These are phyloP conservation scores for Aristolochia californica DNA, from an alignment of 164 flowering plant genomes.

Conservation along the genomic window DNA sequence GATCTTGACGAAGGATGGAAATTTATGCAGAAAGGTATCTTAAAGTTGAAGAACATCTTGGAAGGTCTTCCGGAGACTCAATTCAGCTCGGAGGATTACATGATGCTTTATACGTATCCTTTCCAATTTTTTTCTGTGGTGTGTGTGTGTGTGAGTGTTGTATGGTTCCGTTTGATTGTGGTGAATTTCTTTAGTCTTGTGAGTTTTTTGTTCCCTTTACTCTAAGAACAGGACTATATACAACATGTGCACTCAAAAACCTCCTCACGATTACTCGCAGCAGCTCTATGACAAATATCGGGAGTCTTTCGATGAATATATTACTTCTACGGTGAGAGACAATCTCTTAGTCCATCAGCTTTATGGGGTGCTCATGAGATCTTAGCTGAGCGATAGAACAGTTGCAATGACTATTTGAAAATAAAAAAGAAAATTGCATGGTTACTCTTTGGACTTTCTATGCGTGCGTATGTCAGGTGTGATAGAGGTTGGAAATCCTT, in stretches of 20 bases:
- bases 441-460: no score
- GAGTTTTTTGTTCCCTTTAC: slow-evolving; percentile 3
- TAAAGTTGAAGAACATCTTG: slow-evolving; percentile 70
- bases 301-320: slow-evolving; percentile 78
- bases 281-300: slow-evolving; percentile 73
- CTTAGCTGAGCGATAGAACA: neutral
- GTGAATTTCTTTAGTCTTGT: neutral
- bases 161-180: neutral
- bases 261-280: slow-evolving; percentile 85
- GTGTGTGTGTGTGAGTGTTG: neutral
- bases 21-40: slow-evolving; percentile 73
- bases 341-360: neutral
- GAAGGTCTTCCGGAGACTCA: slow-evolving; percentile 62
- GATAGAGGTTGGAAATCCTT: no score
- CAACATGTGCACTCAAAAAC: slow-evolving; percentile 91
- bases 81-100: slow-evolving; percentile 71
- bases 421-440: no score
- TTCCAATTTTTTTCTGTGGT: neutral
- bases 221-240: slow-evolving; percentile 56
- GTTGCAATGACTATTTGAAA: neutral
- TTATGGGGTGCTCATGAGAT: neutral
- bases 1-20: slow-evolving; percentile 88
- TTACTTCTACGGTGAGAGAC: slow-evolving; percentile 44
- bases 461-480: no score
- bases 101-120: slow-evolving; percentile 83